Conservation (phyloP, 2,329 filamentous ascomycete species). For the Plenodomus tracheiphilus region DNA sequence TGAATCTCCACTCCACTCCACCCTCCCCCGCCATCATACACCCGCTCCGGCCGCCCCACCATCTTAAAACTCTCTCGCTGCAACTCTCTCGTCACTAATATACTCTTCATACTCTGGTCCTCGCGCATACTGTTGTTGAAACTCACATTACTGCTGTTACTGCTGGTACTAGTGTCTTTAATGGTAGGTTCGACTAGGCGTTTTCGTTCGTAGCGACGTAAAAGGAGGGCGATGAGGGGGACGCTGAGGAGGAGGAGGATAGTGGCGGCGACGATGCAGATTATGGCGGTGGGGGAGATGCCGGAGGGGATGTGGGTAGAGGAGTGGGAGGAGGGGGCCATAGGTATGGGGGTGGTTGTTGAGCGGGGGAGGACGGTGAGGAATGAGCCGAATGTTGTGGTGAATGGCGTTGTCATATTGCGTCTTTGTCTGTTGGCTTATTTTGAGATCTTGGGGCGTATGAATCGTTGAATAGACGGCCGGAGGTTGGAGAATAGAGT, state of each 20-base stretch:
- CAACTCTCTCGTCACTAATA: slow-evolving; percentile 27
- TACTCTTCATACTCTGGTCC: slow-evolving; percentile 24
- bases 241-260: slow-evolving; percentile 20
- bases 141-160: slow-evolving; percentile 8
- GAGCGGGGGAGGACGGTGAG: not conserved
- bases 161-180: slow-evolving; percentile 4
- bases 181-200: slow-evolving; percentile 20
- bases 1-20: slow-evolving; percentile 23
- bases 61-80: slow-evolving; percentile 23
- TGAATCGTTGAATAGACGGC: not conserved
- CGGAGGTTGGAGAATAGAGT: too few relatives aligned
- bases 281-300: slow-evolving; percentile 23
- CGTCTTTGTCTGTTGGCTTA: not conserved
- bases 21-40: slow-evolving; percentile 12
- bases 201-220: slow-evolving; percentile 24
- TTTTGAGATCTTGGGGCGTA: not conserved
- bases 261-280: slow-evolving; percentile 27
- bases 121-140: slow-evolving; percentile 16
- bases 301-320: slow-evolving; percentile 10
- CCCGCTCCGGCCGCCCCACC: slow-evolving; percentile 14
- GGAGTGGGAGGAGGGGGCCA: slow-evolving; percentile 10
- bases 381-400: not conserved
- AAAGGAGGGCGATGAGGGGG: slow-evolving; percentile 21
- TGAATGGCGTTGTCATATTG: not conserved
- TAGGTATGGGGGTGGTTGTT: slow-evolving; percentile 2